Conservation (phyloP, 1,139 yeast species). For the Diutina sp. region DNA sequence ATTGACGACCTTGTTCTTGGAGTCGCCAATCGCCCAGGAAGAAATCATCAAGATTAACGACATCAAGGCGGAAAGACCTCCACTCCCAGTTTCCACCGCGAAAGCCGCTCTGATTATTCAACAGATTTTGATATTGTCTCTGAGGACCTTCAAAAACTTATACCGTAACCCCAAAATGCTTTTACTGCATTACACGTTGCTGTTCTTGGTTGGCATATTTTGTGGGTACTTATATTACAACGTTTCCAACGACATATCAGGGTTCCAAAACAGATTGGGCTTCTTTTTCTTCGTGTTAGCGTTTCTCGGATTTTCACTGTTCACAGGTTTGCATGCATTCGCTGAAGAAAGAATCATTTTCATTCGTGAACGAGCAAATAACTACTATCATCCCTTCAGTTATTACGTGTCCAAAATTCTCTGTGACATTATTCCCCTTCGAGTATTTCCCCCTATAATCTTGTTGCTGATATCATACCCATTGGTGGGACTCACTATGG, state of each 20-base stretch:
- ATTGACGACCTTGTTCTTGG: slow-evolving; percentile 30
- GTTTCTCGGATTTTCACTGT: slow-evolving; percentile 83
- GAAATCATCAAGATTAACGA: slow-evolving; percentile 35
- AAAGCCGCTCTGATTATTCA: slow-evolving; percentile 42
- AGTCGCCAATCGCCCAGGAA: slow-evolving; percentile 36
- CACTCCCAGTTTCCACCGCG: slow-evolving; percentile 9
- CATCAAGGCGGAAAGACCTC: slow-evolving; percentile 17
- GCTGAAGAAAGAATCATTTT: slow-evolving; percentile 81
- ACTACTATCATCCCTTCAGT: slow-evolving; percentile 78
- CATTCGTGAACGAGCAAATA: slow-evolving; percentile 85
- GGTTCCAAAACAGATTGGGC: slow-evolving; percentile 91
- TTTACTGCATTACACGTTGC: slow-evolving; percentile 69
- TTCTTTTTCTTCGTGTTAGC: slow-evolving; percentile 82
- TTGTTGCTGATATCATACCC: slow-evolving; percentile 85
- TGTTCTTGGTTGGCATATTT: slow-evolving; percentile 65
- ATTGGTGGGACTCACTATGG: slow-evolving; percentile 75
- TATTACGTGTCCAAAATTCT: slow-evolving; percentile 76
- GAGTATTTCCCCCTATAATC: slow-evolving; percentile 82
- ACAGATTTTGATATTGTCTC: slow-evolving; percentile 60
- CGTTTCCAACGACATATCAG: slow-evolving; percentile 79
- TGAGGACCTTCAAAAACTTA: slow-evolving; percentile 81
- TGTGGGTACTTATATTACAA: slow-evolving; percentile 80
- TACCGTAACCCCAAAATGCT: slow-evolving; percentile 84
- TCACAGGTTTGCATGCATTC: slow-evolving; percentile 84
- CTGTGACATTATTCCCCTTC: slow-evolving; percentile 80